Base-by-base conservation (phyloP, 345 rosid genomes). In the Melaleuca quinquenervia region DNA sequence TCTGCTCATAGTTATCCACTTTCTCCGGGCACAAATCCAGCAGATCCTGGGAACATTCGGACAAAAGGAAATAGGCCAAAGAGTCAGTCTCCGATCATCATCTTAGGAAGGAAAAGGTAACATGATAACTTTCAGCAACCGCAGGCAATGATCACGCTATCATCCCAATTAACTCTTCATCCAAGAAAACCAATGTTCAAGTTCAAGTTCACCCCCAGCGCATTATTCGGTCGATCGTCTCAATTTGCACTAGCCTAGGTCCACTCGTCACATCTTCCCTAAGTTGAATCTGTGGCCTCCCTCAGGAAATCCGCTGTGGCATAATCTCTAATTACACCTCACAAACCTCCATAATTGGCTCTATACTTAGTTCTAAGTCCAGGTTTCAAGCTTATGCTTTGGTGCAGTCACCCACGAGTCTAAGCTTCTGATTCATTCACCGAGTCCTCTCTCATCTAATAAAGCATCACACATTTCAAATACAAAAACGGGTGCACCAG, bases 21-120 rank as follows among this genome's bases (percentile, higher is more conserved):
- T 95, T 94, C 91, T 94, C 98, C 0, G 98, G 99, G 91, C 97
- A 93, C 50, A 95, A 82, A 89, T 95, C 97, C 64, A 96, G 92
- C 90, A 95, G 84, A 89, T 95, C 99, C 99, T 96, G 41, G 84
- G 76, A 26, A 80, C 76, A 82, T 44, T 52, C 70, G 83, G 27
- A 36, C 50, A 54, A 82, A 64, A 85, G 27, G 80, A 3, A 36
- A 27, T 29, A 54, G 13, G 21, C 84, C 45, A 11, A 21, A 86
- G 51, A 13, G 24, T 2, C 5, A 2, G 45, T 1, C 5, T 2
- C 16, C 14, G 0, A 32, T 70, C 80, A 1, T 26, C 48, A 70
- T 36, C 80, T 18, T 36, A 0, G 26, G 48, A 36, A 70, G 26
- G 16, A 36, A 4, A 2, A 18, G 26, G 78, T 18, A 36, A 36